These are phyloP conservation scores for Candida taoyuanica DNA, from an alignment of 805 yeast genomes.

Conservation along the genomic window DNA sequence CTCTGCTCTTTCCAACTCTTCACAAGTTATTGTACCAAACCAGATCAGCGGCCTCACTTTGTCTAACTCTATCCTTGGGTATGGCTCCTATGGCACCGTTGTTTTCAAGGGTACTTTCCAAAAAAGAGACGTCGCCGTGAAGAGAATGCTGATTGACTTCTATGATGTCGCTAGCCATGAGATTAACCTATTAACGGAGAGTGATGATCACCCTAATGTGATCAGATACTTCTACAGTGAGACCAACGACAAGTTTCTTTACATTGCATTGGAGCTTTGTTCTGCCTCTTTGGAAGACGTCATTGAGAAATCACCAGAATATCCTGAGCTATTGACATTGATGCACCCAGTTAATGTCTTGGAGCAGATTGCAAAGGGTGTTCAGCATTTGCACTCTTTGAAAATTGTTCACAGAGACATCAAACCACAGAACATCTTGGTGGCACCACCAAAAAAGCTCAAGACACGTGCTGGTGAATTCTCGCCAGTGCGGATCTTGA, in stretches of 20 bases:
- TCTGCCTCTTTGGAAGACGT: constrained; percentile 85
- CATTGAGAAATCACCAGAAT: constrained; percentile 47
- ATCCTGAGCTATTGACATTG: constrained; percentile 33
- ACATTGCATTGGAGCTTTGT: constrained; percentile 91
- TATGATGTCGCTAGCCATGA: constrained; percentile 94
- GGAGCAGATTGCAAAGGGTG: constrained; percentile 76
- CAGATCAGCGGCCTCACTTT: constrained; percentile 47
- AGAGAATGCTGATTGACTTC: constrained; percentile 87
- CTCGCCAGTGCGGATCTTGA: constrained; percentile 61
- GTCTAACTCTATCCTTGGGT: constrained; percentile 77
- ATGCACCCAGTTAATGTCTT: constrained; percentile 53
- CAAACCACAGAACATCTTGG: constrained; percentile 89
- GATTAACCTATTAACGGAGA: constrained; percentile 79
- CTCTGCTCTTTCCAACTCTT: background rate
- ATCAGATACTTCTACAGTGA: constrained; percentile 92
- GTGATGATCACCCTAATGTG: constrained; percentile 96
- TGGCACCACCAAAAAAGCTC: constrained; percentile 60
- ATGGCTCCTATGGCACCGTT: constrained; percentile 95
- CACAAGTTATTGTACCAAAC: constrained; percentile 4
- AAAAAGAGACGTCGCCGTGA: constrained; percentile 91
- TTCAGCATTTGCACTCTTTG: constrained; percentile 79
- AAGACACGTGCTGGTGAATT: constrained; percentile 24
- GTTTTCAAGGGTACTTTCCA: constrained; percentile 90
- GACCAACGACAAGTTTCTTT: constrained; percentile 78
- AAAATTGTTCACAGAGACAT: constrained; percentile 93